Conservation (phyloP, 2,329 filamentous ascomycete species). For the Phialophora expanda region DNA sequence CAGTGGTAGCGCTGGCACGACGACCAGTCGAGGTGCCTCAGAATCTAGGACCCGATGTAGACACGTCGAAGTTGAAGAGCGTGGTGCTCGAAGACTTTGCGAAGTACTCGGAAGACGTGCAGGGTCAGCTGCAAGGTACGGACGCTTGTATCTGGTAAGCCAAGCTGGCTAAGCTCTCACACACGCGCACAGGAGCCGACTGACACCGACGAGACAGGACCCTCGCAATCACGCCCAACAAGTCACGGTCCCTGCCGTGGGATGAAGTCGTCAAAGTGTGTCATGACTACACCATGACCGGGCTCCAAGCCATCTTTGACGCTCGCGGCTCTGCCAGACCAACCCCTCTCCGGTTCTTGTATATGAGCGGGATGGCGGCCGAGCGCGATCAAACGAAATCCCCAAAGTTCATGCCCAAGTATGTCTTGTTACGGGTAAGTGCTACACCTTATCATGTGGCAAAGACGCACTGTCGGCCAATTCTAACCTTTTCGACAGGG, state of each 20-base stretch:
- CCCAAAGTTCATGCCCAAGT: slow-evolving; percentile 44
- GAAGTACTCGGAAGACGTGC: slow-evolving; percentile 44
- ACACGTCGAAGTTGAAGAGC: slow-evolving; percentile 43
- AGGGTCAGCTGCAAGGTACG: slow-evolving; percentile 42
- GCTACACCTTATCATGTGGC: slow-evolving; percentile 8
- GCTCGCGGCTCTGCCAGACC: slow-evolving; percentile 32
- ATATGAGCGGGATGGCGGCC: slow-evolving; percentile 55
- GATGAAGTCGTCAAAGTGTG: slow-evolving; percentile 52
- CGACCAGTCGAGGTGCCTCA: slow-evolving; percentile 28
- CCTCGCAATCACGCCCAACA: slow-evolving; percentile 52
- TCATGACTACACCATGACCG: slow-evolving; percentile 46
- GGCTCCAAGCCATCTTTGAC: slow-evolving; percentile 47
- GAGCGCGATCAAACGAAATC: slow-evolving; percentile 53
- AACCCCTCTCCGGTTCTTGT: slow-evolving; percentile 55
- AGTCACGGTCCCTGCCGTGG: slow-evolving; percentile 42
- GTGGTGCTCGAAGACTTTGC: slow-evolving; percentile 44
- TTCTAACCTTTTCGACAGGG: slow-evolving; percentile 47
- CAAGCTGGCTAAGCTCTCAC: not conserved
- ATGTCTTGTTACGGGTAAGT: slow-evolving; percentile 55
- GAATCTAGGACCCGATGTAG: slow-evolving; percentile 17
- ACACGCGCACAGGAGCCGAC: too few relatives aligned
- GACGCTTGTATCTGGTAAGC: slow-evolving; percentile 49
- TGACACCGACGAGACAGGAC: slow-evolving; percentile 41
- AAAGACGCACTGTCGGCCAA: not conserved
- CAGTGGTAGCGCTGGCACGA: slow-evolving; percentile 43